Percentiles rank a stretch among this genome's conserved stretches.
Conservation (phyloP, 495 filamentous ascomycete species). For the Cetradonia linearis region DNA sequence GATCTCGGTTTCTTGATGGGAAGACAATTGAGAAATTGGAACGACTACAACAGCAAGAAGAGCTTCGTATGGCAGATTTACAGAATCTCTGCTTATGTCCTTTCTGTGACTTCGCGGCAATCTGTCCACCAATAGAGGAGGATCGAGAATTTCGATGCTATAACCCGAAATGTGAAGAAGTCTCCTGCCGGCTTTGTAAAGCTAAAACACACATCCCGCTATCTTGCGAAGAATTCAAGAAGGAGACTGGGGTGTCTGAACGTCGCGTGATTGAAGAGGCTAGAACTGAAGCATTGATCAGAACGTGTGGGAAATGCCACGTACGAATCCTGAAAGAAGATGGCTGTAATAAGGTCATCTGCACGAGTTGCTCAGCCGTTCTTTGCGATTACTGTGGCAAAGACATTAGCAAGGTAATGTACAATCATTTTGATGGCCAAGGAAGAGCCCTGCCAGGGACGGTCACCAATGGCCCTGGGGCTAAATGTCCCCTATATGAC, state of each 20-base stretch:
- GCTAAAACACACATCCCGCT: slow-evolving; percentile 63
- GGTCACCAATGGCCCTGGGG: slow-evolving; percentile 36
- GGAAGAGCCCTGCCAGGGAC: slow-evolving; percentile 34
- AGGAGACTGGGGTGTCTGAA: slow-evolving; percentile 47
- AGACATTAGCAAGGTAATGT: slow-evolving; percentile 25
- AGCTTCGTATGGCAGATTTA: slow-evolving; percentile 53
- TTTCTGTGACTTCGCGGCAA: slow-evolving; percentile 72
- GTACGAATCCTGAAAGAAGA: slow-evolving; percentile 51
- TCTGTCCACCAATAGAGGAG: slow-evolving; percentile 54
- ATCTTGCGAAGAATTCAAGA: slow-evolving; percentile 58
- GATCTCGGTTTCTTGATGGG: slow-evolving; percentile 46
- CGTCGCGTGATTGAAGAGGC: slow-evolving; percentile 70
- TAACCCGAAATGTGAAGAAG: slow-evolving; percentile 49
- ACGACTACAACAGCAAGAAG: slow-evolving; percentile 56
- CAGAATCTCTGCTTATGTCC: slow-evolving; percentile 62
- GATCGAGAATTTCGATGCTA: slow-evolving; percentile 68
- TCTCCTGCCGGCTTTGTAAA: slow-evolving; percentile 65
- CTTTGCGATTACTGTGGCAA: slow-evolving; percentile 26
- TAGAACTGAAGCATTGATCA: slow-evolving; percentile 67
- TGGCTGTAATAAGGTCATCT: slow-evolving; percentile 81
- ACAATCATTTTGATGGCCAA: slow-evolving; percentile 34
- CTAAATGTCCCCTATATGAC: slow-evolving; percentile 59
- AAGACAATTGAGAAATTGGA: slow-evolving; percentile 50
- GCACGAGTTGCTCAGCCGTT: slow-evolving; percentile 38
- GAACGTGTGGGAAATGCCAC: slow-evolving; percentile 56